These are phyloP conservation scores for Wickerhamiella slavikovae DNA, from an alignment of 805 yeast species.

Conservation along the genomic window DNA sequence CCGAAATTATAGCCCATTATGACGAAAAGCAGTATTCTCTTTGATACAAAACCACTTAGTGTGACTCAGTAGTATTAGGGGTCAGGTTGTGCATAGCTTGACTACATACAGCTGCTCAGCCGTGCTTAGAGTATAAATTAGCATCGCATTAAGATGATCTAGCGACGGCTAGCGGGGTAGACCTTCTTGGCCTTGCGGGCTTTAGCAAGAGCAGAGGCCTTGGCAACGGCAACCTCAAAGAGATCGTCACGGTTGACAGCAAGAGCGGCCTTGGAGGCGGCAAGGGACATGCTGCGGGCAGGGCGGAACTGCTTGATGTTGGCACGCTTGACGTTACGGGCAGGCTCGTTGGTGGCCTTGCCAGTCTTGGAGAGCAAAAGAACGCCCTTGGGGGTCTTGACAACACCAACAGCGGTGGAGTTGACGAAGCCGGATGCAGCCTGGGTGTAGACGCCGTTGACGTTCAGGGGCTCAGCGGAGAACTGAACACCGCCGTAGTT, in stretches of 20 bases:
- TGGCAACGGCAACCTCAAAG: conserved; percentile 27
- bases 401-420: conserved; percentile 29
- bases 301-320: conserved; percentile 25
- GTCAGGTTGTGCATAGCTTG: no score
- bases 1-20: no score
- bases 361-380: conserved; percentile 24
- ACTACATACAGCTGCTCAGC: no score
- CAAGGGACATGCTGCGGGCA: conserved; percentile 24
- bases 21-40: no score
- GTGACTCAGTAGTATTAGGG: no score
- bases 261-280: conserved; percentile 24
- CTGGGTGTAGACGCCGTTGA: conserved; percentile 26
- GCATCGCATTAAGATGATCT: no score
- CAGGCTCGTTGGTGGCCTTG: conserved; percentile 26
- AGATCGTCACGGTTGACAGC: conserved; percentile 32
- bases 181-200: conserved; percentile 22
- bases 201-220: conserved; percentile 26
- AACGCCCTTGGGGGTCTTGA: conserved; percentile 18
- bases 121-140: no score
- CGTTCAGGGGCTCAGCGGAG: conserved; percentile 32
- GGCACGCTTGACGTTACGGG: conserved; percentile 18
- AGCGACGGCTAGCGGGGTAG: conserved; percentile 7
- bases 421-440: conserved; percentile 28
- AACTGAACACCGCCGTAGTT: conserved; percentile 21
- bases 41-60: no score